Base-by-base conservation (phyloP, 2,329 filamentous ascomycete species). In the Kalmusia sp. region DNA sequence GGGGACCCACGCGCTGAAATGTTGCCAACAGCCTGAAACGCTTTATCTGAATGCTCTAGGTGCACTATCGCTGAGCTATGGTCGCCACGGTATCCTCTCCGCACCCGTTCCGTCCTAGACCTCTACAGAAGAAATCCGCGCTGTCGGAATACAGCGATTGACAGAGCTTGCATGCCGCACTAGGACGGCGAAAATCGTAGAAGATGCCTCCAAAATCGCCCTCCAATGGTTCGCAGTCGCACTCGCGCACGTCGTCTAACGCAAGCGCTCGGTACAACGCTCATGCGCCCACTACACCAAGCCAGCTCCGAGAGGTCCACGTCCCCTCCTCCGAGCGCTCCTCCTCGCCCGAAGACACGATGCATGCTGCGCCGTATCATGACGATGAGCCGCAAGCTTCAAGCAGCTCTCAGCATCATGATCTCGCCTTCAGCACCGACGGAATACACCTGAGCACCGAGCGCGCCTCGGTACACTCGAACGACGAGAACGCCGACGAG, bases 241-340 rank as follows among this genome's bases (percentile, higher is more conserved):
- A 71, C 37, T 65, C 64, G 49, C 64, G 70, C 55, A 69, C 63
- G 47, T 65, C 70, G 25, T 72, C 71, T n/a, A 64, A 37, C 11
- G 60, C 62, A 41, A 71, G 67, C 59, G 58, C 62, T 38, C 55
- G 62, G 37, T 65, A 53, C 49, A 55, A 67, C 45, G 62, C 67
- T n/a, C 72, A 76, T 59, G 66, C 68, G 2, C 74, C 74, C 8
- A 44, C 58, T 6, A 73, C 64, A 2, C 74, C 74, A 30, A 76
- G 71, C 66, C 68, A 72, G 55, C 68, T 80, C 43, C 65, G 78
- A n/a, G 68, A 77, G 44, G 69, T 74, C 11, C 69, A 78, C 57
- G 73, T 74, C 45, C 77, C 78, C 48, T 75, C 70, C 24, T 75
- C 70, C 24, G 69, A 72, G 44, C 61, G 62, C 39, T 74, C 77